phyloP scores from a whole-genome alignment of 2,329 filamentous ascomycete species.

The Leptographium radiaticola region DNA sequence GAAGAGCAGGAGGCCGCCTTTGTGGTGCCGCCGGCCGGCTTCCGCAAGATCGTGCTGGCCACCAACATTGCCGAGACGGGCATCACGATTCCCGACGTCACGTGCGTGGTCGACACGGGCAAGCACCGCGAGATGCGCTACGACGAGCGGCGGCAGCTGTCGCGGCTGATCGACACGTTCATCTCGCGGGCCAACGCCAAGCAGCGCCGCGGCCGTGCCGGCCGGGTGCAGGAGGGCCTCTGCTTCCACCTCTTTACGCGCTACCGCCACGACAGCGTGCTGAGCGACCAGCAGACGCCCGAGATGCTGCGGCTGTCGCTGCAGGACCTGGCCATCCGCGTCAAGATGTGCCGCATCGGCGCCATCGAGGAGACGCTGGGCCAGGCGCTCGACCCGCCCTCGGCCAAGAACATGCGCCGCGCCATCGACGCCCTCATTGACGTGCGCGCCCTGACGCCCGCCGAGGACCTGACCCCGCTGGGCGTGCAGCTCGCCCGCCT shows the following conservation, averaged over 20 bases:
- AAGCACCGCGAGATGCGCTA: slow-evolving; percentile 98
- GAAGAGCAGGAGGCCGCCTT: slow-evolving; percentile 96
- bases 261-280: slow-evolving; percentile 68
- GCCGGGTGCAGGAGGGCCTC: slow-evolving; percentile 85
- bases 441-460: slow-evolving; percentile 70
- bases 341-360: slow-evolving; percentile 95
- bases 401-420: slow-evolving; percentile 79
- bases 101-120: slow-evolving; percentile 89
- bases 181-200: slow-evolving; percentile 94
- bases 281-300: slow-evolving; percentile 87
- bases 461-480: slow-evolving; percentile 75
- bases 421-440: slow-evolving; percentile 90
- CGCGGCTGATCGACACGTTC: slow-evolving; percentile 82
- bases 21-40: slow-evolving; percentile 64
- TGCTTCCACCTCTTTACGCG: slow-evolving; percentile 96
- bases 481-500: slow-evolving; percentile 78
- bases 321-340: slow-evolving; percentile 87
- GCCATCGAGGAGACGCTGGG: slow-evolving; percentile 82
- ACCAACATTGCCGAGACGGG: slow-evolving; percentile 98
- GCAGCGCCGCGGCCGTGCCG: slow-evolving; percentile 83
- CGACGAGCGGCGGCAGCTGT: slow-evolving; percentile 84
- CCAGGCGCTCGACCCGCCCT: slow-evolving; percentile 81
- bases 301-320: slow-evolving; percentile 91
- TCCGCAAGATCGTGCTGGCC: slow-evolving; percentile 85
- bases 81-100: slow-evolving; percentile 96